Evolutionary conservation across 2,329 filamentous ascomycete genomes (phyloP), one percentile per base, ranked within the genome.

Genomic region (Scytalidium sp.): DNA sequence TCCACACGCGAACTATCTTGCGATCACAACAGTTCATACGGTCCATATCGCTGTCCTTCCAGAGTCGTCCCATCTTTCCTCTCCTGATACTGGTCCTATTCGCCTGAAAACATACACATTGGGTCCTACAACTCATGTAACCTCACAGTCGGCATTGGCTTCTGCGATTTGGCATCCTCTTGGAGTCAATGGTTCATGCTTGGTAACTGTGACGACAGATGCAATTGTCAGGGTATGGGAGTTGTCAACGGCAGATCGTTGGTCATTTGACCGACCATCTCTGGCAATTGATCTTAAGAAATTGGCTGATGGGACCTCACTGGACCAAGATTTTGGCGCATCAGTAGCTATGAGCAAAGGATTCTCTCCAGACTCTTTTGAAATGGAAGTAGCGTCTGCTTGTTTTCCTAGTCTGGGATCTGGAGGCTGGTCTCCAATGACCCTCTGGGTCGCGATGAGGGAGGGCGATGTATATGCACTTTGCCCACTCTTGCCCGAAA

Each of bases 361-460:
- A 9, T 97, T 96, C 61, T 96, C 91, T 1, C 88, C 91, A 0
- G 92, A 97, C 65, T 83, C 82, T 2, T 85, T 95, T 51, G 92
- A 97, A 65, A 96, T 99, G 86, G 89, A 97, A 63, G 90, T 96
- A 19, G 90, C 91, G 3, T 86, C 92, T 2, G 91, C 92, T 45
- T 89, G 85, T 65, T 99, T 99, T 71, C 75, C 79, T 29, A 74
- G 73, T 11, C 76, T 78, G 55, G 76, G 75, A 29, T 80, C 81
- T 6, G 93, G 91, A 13, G 91, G 91, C 47, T 99, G 94, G 94
- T 88, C 91, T 7, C 84, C 92, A 9, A 97, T 97, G 88, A 97
- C 94, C 0, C 76, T 99, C 10, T 99, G 93, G 90, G 75, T 97
- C 46, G 91, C 92, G n/a, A 99, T 97, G 88, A 83, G 84, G 32